Base-by-base conservation (phyloP, 1,284 basidiomycete genomes). In the Phlebopus sp. region DNA sequence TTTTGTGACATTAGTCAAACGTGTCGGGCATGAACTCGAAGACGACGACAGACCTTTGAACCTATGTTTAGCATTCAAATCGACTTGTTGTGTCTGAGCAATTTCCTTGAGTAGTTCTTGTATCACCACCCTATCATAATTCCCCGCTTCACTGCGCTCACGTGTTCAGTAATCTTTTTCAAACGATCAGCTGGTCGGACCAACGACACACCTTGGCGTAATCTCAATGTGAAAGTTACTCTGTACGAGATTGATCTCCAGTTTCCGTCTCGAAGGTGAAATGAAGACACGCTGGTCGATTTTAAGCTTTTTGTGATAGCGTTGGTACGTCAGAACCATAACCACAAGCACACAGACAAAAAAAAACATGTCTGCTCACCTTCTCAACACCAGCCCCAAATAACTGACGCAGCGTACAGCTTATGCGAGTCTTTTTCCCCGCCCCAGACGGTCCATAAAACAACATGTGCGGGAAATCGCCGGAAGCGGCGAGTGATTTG, bases 51-150 rank as follows among this genome's bases (percentile, higher is more conserved):
- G n/a, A 92, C 94, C 93, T 76, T 99, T 99, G 74, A 99, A 99
- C 49, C 90, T 78, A 60, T 98, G 95, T 64, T 90, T 95, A 0
- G 97, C 96, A 62, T 83, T 93, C 55, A 97, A 70, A 69, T 99
- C 96, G 6, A 99, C 92, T 64, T 98, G 96, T 64, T 99, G 96
- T 3, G 96, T 99, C 70, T 98, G 95, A 2, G 97, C 97, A 59
- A 99, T 98, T 69, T 99, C 96, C 69, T 99, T 99, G 52, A 99
- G 70, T 45, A 99, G 83, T 58, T 99, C 96, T 64, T 99, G 97
- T 44, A 99, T 95, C 39, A 99, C 92, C 0, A 96, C 81, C 51
- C 97, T 77, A 67, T 99, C 96, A 62, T 92, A 98, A 64, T 88
- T 95, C 8, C 96, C 97, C 1, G 96, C 94, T 71, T 99, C 96